A percentile compares a stretch with the other conserved stretches of the same genome.
Evolutionary conservation across 2,329 filamentous ascomycete species (phyloP).

Genomic region (Thyridium curvatum): DNA sequence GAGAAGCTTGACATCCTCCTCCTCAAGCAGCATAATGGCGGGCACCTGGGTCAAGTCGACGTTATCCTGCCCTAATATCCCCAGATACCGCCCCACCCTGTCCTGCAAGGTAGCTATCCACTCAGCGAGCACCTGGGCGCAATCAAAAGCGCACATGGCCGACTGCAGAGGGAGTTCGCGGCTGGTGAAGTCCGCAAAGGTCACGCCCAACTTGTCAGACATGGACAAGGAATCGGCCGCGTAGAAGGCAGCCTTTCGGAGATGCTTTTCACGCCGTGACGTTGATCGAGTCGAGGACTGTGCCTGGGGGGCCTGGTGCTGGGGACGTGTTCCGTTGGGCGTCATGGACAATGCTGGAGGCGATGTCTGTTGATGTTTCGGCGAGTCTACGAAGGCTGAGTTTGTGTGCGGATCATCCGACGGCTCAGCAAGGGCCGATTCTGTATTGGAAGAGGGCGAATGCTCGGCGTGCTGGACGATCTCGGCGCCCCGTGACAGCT

Average conservation of each 20-base stretch:
- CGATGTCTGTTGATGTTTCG: constrained; percentile 43
- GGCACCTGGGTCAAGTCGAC: constrained; percentile 76
- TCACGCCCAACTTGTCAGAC: constrained; percentile 79
- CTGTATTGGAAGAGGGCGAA: constrained; percentile 45
- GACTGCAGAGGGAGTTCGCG: constrained; percentile 85
- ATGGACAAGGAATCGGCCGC: constrained; percentile 87
- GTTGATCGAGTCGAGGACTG: constrained; percentile 35
- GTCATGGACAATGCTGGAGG: no score
- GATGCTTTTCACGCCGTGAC: constrained; percentile 74
- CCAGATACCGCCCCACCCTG: constrained; percentile 82
- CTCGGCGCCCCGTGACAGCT: constrained; percentile 72
- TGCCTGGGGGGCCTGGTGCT: constrained; percentile 17
- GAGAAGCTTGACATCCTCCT: constrained; percentile 83
- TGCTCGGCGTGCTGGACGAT: constrained; percentile 66
- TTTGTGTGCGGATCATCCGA: constrained; percentile 40
- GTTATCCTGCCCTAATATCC: constrained; percentile 76
- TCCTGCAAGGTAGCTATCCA: constrained; percentile 94
- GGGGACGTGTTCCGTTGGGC: constrained; percentile 11
- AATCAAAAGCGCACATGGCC: constrained; percentile 89
- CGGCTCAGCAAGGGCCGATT: constrained; percentile 33
- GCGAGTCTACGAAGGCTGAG: constrained; percentile 44
- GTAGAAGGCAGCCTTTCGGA: constrained; percentile 92
- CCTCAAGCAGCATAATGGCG: constrained; percentile 83
- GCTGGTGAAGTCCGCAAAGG: constrained; percentile 77
- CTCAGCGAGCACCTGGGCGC: constrained; percentile 86